Conservation (phyloP, 2,329 filamentous ascomycete species). For the Colletotrichum echinochloae region DNA sequence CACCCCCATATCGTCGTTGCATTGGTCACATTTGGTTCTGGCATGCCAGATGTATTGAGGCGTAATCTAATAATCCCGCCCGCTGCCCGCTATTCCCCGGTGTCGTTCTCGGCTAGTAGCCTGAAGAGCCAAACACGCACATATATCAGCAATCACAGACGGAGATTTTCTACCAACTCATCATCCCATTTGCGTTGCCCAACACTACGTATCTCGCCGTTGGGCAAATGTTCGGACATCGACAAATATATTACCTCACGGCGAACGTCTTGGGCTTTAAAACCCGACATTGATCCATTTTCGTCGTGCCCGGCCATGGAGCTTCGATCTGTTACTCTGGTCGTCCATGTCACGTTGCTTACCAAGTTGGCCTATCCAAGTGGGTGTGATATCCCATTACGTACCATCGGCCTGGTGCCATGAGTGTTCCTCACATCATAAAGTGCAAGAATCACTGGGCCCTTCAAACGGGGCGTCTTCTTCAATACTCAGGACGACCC, state of each 20-base stretch:
- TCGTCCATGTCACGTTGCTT: constrained; percentile 13
- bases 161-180: constrained; percentile 5
- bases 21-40: not conserved
- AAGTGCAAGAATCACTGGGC: constrained; percentile 21
- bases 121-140: constrained; percentile 1
- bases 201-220: not conserved
- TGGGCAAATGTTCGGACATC: not conserved
- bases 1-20: not conserved
- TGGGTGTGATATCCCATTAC: constrained; percentile 14
- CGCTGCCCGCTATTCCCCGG: constrained; percentile 7
- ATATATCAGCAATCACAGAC: constrained; percentile 15
- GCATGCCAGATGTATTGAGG: not conserved
- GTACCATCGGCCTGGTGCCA: constrained; percentile 4
- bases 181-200: not conserved
- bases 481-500: constrained; percentile 12
- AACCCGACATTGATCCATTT: constrained; percentile 6
- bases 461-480: constrained; percentile 20
- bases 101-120: constrained; percentile 25
- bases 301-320: not conserved
- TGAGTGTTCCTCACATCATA: constrained; percentile 11
- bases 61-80: constrained; percentile 4
- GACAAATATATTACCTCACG: not conserved
- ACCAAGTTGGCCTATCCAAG: constrained; percentile 28
- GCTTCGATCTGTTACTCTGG: not conserved
- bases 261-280: constrained; percentile 1